Evolutionary conservation across 768 basidiomycete genomes (phyloP), one percentile per base, ranked within the genome.

Genomic region (Asterophora lycoperdoides): DNA sequence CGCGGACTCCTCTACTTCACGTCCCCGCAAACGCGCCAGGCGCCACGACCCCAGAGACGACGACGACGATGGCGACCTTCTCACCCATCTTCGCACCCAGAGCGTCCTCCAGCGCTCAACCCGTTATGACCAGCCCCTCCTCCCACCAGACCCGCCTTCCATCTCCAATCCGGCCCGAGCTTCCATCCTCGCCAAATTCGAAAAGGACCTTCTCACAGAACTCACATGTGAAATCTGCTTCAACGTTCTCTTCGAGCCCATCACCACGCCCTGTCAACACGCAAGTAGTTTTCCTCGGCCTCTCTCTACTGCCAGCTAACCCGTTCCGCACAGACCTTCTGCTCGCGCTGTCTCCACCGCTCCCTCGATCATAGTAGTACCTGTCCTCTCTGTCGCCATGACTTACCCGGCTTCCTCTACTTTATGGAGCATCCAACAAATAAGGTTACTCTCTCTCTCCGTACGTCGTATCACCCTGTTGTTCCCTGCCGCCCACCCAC

Each of bases 261-360:
- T 93, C 43, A 97, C 95, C 13, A 89, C 94, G 3, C 89, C 91
- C 10, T 97, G 95, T 66, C 94, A 97, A 65, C 95, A 98, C 69
- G 91, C 89, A 61, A 60, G 84, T 75, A 40, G 39, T 46, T 30
- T 39, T 36, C 41, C 45, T 46, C 55, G 41, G 48, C 13, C 51
- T 56, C 51, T 18, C 56, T 51, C 50, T 40, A 34, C 17, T 20
- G 15, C 30, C 26, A 1, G 19, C 44, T 32, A 26, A 28, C 23
- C 28, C 39, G 54, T 54, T 49, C 48, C 5, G 17, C 41, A 8
- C 59, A 94, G 90, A 93, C 93, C 0, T 98, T 93, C 68, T 98
- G 95, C 63, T 72, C 80, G 7, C 82, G 80, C 58, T 98, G 95
- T 67, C 78, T 98, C 23, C 86, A 91, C 51, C 84, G 95, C 32